Conservation (phyloP, 441 rosid species). For the Arabidopsis hybrid region DNA sequence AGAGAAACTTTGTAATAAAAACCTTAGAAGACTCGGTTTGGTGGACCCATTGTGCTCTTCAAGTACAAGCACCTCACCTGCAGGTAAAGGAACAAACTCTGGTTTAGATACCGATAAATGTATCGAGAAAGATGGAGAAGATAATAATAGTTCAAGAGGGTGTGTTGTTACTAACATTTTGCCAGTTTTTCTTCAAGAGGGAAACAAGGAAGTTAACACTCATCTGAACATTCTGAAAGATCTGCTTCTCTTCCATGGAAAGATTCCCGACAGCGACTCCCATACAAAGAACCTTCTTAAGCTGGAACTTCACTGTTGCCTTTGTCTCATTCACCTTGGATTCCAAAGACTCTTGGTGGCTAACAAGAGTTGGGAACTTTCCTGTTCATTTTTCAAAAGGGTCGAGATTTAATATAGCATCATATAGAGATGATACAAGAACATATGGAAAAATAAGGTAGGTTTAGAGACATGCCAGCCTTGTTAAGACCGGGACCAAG, state of each 20-base stretch:
- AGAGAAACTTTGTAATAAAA: not conserved
- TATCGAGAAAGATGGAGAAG: not conserved
- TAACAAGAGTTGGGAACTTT: constrained; percentile 93
- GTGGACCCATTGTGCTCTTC: constrained; percentile 91
- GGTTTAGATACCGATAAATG: not conserved
- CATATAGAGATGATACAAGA: not conserved
- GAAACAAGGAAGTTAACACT: constrained; percentile 93
- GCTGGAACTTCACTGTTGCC: constrained; percentile 88
- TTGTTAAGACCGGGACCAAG: constrained; percentile 99
- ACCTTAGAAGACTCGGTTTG: constrained; percentile 72
- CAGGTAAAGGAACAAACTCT: not conserved
- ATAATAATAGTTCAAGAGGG: not conserved
- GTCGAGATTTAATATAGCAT: not conserved
- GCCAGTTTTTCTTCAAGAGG: constrained; percentile 96
- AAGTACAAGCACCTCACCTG: constrained; percentile 93
- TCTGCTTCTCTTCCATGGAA: constrained; percentile 91
- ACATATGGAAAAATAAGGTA: not conserved
- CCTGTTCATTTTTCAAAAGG: constrained; percentile 58
- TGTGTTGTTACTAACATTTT: constrained; percentile 64
- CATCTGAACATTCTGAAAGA: constrained; percentile 96
- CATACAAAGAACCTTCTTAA: constrained; percentile 98
- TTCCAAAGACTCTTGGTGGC: constrained; percentile 95
- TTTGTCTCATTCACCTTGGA: constrained; percentile 93
- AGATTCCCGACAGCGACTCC: constrained; percentile 95
- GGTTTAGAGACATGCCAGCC: constrained; percentile 83